These are phyloP conservation scores for Avena eriantha DNA, from an alignment of 176 grass and related monocot species.

Conservation along the genomic window DNA sequence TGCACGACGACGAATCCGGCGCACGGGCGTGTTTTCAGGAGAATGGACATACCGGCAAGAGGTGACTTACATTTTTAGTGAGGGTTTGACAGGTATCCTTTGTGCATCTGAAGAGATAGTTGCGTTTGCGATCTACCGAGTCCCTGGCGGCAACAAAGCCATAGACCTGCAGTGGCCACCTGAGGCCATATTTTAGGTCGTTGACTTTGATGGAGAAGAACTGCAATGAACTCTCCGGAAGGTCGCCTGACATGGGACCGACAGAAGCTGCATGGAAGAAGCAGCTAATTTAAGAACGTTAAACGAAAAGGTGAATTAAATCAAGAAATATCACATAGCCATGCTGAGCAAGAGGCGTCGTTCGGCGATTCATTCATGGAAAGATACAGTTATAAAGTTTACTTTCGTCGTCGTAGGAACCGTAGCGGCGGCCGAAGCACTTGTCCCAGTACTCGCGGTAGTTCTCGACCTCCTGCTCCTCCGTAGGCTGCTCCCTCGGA, in stretches of 20 bases:
- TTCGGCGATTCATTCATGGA: too few relatives aligned
- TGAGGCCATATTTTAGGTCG: background rate
- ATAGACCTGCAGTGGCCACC: background rate
- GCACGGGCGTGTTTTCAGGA: too few relatives aligned
- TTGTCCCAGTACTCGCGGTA: background rate
- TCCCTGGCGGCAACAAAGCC: conserved; percentile 16
- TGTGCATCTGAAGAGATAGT: background rate
- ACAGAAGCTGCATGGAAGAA: conserved; percentile 19
- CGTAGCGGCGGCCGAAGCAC: background rate
- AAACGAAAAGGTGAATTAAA: background rate
- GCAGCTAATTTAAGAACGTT: background rate
- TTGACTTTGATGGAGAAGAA: conserved; percentile 10
- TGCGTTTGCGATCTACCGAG: background rate
- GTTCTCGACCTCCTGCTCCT: background rate
- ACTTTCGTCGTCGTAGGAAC: background rate
- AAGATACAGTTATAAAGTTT: background rate
- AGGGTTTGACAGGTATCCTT: background rate
- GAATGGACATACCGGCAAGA: too few relatives aligned
- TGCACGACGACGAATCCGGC: too few relatives aligned
- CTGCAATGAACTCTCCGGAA: background rate
- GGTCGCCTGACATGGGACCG: background rate
- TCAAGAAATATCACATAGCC: background rate
- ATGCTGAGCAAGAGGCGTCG: too few relatives aligned
- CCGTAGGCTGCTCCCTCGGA: background rate
- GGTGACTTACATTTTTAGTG: background rate